Conservation (phyloP, 2,329 filamentous ascomycete genomes). For the Ceratocystis destructans region DNA sequence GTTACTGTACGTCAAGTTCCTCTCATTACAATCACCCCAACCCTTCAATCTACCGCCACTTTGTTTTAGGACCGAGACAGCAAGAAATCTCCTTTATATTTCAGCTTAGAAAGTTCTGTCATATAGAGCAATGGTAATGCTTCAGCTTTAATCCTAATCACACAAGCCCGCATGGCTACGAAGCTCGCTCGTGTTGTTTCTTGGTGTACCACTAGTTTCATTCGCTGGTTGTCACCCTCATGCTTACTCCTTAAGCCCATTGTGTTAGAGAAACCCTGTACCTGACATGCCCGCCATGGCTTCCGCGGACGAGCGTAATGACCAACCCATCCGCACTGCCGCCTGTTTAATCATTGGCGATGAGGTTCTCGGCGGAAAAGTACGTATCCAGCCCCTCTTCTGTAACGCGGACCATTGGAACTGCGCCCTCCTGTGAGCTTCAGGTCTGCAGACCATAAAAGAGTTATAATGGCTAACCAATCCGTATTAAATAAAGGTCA, state of each 20-base stretch:
- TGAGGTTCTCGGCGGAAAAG: slow-evolving; percentile 90
- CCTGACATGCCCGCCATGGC: slow-evolving; percentile 29
- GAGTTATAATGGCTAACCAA: slow-evolving; percentile 1
- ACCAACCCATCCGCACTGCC: slow-evolving; percentile 69
- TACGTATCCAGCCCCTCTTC: slow-evolving; percentile 27
- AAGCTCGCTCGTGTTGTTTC: background rate
- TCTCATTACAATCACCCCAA: background rate
- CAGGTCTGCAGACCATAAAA: background rate
- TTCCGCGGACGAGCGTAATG: slow-evolving; percentile 38
- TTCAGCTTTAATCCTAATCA: background rate
- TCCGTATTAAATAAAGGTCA: background rate
- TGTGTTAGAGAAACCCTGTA: background rate
- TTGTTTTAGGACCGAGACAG: background rate
- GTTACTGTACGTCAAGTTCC: background rate
- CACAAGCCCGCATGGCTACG: background rate
- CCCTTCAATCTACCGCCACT: background rate
- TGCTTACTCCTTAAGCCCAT: background rate
- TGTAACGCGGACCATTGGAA: background rate
- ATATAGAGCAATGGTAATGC: background rate
- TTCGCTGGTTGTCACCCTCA: background rate
- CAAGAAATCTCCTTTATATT: background rate
- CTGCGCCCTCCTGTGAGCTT: background rate
- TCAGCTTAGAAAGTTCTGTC: background rate
- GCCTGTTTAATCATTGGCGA: slow-evolving; percentile 94
- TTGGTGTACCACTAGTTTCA: background rate